phyloP scores from a whole-genome alignment of 140 eudicot species.

The Bidens hawaiensis region DNA sequence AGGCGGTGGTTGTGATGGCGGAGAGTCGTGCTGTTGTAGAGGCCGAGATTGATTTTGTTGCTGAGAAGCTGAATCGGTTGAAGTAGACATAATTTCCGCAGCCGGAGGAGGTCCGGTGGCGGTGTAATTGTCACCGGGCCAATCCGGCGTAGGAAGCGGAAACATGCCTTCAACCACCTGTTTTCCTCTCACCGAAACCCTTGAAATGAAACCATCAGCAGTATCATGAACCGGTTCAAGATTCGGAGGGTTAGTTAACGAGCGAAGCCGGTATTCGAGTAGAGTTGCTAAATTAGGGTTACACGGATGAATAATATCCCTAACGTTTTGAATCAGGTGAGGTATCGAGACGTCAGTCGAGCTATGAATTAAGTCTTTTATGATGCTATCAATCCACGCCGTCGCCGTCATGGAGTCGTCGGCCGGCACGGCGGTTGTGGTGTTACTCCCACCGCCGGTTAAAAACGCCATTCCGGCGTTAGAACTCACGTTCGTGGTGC shows the following conservation, averaged over 20 bases:
- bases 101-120: conserved; percentile 5
- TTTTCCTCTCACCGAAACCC: conserved; percentile 18
- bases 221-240: not conserved
- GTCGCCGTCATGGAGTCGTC: conserved; percentile 45
- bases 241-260: conserved; percentile 43
- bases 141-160: conserved; percentile 17
- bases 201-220: not conserved
- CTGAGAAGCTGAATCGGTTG: conserved; percentile 18
- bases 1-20: conserved; percentile 17
- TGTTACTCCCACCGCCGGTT: not conserved
- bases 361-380: conserved; percentile 64
- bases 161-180: conserved; percentile 18
- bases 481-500: not conserved
- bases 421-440: conserved; percentile 8
- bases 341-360: conserved; percentile 67
- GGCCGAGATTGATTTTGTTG: conserved; percentile 13
- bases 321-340: conserved; percentile 77
- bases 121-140: conserved; percentile 28
- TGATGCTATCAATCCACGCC: conserved; percentile 77
- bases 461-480: conserved; percentile 8
- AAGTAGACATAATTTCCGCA: conserved; percentile 3
- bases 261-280: conserved; percentile 70
- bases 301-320: conserved; percentile 84
- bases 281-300: conserved; percentile 73
- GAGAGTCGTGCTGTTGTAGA: conserved; percentile 11